Conservation (phyloP, 306 rosid species). For the Dryas drummondii region DNA sequence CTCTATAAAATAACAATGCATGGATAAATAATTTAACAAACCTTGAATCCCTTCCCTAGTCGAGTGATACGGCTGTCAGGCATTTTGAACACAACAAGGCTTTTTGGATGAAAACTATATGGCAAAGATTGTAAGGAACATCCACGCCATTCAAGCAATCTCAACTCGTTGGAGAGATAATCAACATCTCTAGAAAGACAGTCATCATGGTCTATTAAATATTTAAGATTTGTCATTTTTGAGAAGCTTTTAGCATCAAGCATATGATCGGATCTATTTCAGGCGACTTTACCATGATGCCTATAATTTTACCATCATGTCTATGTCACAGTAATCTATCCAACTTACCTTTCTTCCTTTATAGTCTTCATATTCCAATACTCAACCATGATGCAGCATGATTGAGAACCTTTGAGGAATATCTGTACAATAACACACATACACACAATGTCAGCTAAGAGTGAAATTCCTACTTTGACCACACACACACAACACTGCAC, state of each 20-base stretch:
- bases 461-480: too few species aligned
- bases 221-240: conserved; percentile 24
- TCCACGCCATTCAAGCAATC: conserved; percentile 34
- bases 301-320: neutral
- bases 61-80: conserved; percentile 20
- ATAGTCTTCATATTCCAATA: too few species aligned
- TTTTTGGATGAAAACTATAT: conserved; percentile 25
- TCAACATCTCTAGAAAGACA: conserved; percentile 6
- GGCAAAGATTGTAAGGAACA: conserved; percentile 36
- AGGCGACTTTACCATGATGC: neutral
- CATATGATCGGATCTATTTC: conserved; percentile 5
- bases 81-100: conserved; percentile 30
- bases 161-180: conserved; percentile 29
- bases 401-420: too few species aligned
- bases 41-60: conserved; percentile 25
- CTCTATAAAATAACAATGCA: neutral
- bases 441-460: too few species aligned
- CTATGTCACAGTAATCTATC: too few species aligned
- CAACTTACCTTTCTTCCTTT: too few species aligned
- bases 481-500: too few species aligned
- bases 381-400: too few species aligned
- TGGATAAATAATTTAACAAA: neutral
- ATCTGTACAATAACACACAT: too few species aligned
- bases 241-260: conserved; percentile 27
- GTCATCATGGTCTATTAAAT: conserved; percentile 25